These are phyloP conservation scores for Cyclotella distinguenda DNA, from an alignment of 108 stramenopile genomes.

Conservation along the genomic window DNA sequence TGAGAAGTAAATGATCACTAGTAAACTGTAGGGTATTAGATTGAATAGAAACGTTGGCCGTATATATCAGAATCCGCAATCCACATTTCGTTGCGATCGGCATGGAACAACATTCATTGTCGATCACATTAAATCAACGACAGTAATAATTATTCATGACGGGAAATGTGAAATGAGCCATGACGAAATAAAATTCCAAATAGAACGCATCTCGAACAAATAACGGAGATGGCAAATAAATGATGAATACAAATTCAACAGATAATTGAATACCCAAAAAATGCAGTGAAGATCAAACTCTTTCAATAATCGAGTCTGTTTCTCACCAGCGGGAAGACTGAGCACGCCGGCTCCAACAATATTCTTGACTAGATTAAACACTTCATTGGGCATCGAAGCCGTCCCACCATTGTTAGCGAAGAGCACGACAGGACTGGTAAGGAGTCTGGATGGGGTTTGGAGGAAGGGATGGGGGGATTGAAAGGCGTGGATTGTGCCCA, in stretches of 20 bases:
- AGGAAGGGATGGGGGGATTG: not conserved
- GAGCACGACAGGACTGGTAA: not conserved
- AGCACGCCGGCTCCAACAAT: slow-evolving; percentile 94
- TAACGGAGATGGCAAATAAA: not conserved
- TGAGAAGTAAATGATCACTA: not conserved
- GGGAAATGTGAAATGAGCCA: not conserved
- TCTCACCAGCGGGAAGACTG: slow-evolving; percentile 70
- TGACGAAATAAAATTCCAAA: not conserved
- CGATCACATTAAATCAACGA: not conserved
- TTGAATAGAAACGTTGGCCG: not conserved
- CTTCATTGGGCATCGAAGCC: slow-evolving; percentile 68
- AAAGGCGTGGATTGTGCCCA: not conserved
- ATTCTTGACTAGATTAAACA: slow-evolving; percentile 91
- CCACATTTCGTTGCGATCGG: not conserved
- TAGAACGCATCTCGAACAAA: not conserved
- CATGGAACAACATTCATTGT: not conserved
- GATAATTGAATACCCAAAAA: not conserved
- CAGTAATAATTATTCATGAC: not conserved
- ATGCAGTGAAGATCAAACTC: not conserved
- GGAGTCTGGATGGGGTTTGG: not conserved
- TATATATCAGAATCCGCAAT: not conserved
- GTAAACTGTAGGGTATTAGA: not conserved
- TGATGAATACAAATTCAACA: not conserved
- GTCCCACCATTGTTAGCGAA: slow-evolving; percentile 21
- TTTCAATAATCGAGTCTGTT: not conserved